Conservation (phyloP, 2,329 filamentous ascomycete species). For the Lecanicillium sp. region DNA sequence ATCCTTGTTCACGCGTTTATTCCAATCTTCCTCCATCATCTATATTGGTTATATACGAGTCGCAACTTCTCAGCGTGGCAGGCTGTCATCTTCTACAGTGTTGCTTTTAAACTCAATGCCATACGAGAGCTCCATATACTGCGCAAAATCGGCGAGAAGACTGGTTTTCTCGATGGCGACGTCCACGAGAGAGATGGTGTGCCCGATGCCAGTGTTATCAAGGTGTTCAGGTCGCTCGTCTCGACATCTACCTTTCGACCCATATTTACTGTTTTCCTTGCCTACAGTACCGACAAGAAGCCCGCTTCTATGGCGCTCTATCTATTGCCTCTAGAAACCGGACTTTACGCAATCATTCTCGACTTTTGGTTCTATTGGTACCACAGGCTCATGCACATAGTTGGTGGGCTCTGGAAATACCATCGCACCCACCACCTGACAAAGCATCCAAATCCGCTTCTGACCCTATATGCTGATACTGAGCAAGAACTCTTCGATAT, state of each 20-base stretch:
- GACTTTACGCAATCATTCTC: slow-evolving; percentile 26
- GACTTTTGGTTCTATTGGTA: slow-evolving; percentile 34
- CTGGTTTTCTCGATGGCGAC: slow-evolving; percentile 19
- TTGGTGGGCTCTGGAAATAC: slow-evolving; percentile 24
- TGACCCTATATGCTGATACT: slow-evolving; percentile 31
- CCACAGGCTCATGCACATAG: slow-evolving; percentile 32
- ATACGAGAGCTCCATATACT: slow-evolving; percentile 21
- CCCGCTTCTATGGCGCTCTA: slow-evolving; percentile 14
- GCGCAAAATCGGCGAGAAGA: slow-evolving; percentile 20
- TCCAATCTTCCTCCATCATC: slow-evolving; percentile 16
- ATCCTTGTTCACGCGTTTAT: slow-evolving; percentile 20
- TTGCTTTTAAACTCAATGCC: slow-evolving; percentile 20
- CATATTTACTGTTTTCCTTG: slow-evolving; percentile 16
- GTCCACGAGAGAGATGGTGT: slow-evolving; percentile 25
- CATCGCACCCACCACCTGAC: slow-evolving; percentile 37
- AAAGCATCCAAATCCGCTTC: slow-evolving; percentile 31
- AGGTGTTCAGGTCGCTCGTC: slow-evolving; percentile 15
- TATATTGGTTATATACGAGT: slow-evolving; percentile 8
- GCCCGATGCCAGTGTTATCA: slow-evolving; percentile 20
- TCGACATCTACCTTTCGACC: slow-evolving; percentile 14
- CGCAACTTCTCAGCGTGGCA: slow-evolving; percentile 7
- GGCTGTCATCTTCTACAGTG: slow-evolving; percentile 17
- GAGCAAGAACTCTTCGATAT: slow-evolving; percentile 35
- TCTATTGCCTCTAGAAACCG: slow-evolving; percentile 21
- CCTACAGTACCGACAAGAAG: slow-evolving; percentile 12